Evolutionary conservation across 768 basidiomycete genomes (phyloP).

Genomic region (Leccinum sublutescens): DNA sequence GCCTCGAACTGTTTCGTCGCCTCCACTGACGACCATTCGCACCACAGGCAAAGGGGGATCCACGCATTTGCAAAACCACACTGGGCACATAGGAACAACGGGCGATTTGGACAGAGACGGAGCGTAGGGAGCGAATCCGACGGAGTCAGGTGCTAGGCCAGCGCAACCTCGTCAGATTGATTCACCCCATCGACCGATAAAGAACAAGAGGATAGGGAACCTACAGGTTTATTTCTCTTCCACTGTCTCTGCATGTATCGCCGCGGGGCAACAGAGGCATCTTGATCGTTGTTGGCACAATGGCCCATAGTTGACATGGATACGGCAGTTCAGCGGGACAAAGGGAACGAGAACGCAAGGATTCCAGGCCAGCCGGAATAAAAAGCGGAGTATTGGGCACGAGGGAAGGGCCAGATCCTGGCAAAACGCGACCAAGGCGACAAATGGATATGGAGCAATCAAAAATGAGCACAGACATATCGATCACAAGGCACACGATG

Average conservation of each 20-base stretch:
- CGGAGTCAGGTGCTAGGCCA: constrained; percentile 40
- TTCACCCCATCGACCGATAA: constrained; percentile 11
- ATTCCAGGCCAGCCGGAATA: constrained; percentile 19
- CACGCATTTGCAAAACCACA: constrained; percentile 49
- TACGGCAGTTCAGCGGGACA: neutral
- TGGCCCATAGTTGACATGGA: constrained; percentile 14
- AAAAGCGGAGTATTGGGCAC: constrained; percentile 25
- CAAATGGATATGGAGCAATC: constrained; percentile 11
- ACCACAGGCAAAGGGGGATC: constrained; percentile 52
- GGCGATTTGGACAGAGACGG: constrained; percentile 40
- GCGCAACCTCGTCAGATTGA: constrained; percentile 14
- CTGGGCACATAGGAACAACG: constrained; percentile 44
- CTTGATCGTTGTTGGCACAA: constrained; percentile 11
- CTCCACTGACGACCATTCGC: constrained; percentile 45
- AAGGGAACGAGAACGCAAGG: constrained; percentile 5
- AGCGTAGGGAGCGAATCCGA: constrained; percentile 48
- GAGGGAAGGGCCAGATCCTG: constrained; percentile 28
- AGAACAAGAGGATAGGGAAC: constrained; percentile 12
- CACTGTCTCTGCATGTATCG: constrained; percentile 41
- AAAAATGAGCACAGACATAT: constrained; percentile 15
- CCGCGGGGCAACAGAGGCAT: constrained; percentile 24
- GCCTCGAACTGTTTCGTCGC: constrained; percentile 41
- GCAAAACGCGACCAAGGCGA: constrained; percentile 27
- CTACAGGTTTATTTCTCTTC: constrained; percentile 42
- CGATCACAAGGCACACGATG: constrained; percentile 21